Evolutionary conservation across 1,284 basidiomycete species (phyloP), one percentile per base, ranked within the genome.

Genomic region (Puccinia hordei): DNA sequence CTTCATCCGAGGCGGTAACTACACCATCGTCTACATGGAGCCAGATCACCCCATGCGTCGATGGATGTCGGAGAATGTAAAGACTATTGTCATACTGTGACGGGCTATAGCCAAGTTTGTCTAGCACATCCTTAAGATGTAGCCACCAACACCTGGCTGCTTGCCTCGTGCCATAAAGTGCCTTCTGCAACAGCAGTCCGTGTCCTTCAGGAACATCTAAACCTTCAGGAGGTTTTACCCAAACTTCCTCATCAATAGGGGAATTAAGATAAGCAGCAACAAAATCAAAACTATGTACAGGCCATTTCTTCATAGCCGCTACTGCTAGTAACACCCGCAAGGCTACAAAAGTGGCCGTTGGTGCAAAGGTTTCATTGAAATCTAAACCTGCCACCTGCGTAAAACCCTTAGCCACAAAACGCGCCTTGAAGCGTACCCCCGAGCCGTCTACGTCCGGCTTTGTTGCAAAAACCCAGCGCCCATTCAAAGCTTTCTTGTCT

Each of bases 241-340:
- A 66, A 4, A 66, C 63, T 22, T 66, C 19, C 19, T 27, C 33
- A 30, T 66, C 63, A 13, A 66, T 66, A 5, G 63, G 63, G 22
- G 27, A 22, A 22, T 66, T 27, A 27, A 66, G 33, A 35, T 66
- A 66, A 38, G 63, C 63, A 5, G 63, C 63, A 5, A 22, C 35
- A 30, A 66, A 27, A 66, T 66, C 63, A 66, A 66, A 66, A 35
- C 27, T 22, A 19, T 66, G 63, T 8, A 66, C 63, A 9, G 38
- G 33, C 63, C 63, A 66, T 9, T 66, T 66, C 8, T 66, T 66
- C 6, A 8, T 30, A 30, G 63, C 63, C 22, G 63, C 63, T 22
- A 24, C 9, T 12, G 10, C 33, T 9, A 66, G 35, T 9, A 66
- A 9, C 6, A 66, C 27, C 8, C 63, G 55, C 6, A 59, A 19